Percentiles rank a stretch among this genome's conserved stretches.
phyloP scores from a whole-genome alignment of 192 early-diverging fungal species.

The Helicostylum pulchrum region DNA sequence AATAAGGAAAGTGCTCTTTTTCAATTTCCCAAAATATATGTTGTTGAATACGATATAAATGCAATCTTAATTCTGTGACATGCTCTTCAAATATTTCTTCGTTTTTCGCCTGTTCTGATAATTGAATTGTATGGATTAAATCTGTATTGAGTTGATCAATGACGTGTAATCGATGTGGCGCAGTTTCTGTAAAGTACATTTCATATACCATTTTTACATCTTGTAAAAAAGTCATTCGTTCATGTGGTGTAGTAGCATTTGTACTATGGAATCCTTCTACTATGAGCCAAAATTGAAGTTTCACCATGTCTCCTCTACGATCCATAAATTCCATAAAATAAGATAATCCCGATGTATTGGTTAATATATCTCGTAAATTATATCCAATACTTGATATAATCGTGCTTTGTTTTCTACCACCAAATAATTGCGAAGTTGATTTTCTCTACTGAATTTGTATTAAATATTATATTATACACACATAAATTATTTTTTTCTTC shows the following conservation, averaged over 20 bases:
- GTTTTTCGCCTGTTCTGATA: conserved; percentile 7
- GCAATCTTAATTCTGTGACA: conserved; percentile 24
- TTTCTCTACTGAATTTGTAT: conserved; percentile 7
- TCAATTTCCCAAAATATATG: conserved; percentile 66
- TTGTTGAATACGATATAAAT: conserved; percentile 49
- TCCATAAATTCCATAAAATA: conserved; percentile 85
- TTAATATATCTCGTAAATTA: conserved; percentile 53
- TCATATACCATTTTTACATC: conserved; percentile 52
- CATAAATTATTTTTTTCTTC: background rate
- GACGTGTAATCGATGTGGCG: conserved; percentile 38
- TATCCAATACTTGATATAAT: conserved; percentile 3
- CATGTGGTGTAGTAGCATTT: conserved; percentile 16
- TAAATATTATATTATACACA: background rate
- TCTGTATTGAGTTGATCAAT: conserved; percentile 34
- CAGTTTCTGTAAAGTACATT: conserved; percentile 44
- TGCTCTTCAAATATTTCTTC: conserved; percentile 6
- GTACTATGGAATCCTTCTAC: conserved; percentile 57
- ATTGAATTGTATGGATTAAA: conserved; percentile 31
- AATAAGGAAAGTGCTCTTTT: conserved; percentile 53
- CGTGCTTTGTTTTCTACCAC: conserved; percentile 16
- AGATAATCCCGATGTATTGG: conserved; percentile 60
- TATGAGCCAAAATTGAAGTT: conserved; percentile 74
- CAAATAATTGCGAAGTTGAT: conserved; percentile 23
- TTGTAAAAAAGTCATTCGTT: conserved; percentile 39
- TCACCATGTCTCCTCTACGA: conserved; percentile 54